A percentile compares a stretch with the other conserved stretches of the same genome.
phyloP scores from a whole-genome alignment of 768 basidiomycete species.

The Amanita polypyramis region DNA sequence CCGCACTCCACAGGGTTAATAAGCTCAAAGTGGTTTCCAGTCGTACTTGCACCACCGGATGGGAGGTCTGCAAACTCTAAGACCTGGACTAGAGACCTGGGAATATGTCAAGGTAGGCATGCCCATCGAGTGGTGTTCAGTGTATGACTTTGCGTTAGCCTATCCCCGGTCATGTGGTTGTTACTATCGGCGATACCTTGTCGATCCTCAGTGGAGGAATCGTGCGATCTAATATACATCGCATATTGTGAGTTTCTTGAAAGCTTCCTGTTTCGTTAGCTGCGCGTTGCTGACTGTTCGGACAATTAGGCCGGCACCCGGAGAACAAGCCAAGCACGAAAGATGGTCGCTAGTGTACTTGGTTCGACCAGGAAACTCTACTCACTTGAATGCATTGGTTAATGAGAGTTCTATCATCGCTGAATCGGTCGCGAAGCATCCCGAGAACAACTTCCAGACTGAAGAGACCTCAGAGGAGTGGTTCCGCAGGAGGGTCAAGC shows the following conservation, averaged over 20 bases:
- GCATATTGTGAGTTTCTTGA: constrained; percentile 24
- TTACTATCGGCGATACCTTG: constrained; percentile 55
- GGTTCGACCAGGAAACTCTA: constrained; percentile 40
- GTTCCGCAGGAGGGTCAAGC: background rate
- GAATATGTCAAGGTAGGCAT: constrained; percentile 51
- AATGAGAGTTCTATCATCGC: constrained; percentile 35
- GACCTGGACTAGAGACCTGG: constrained; percentile 52
- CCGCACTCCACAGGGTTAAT: constrained; percentile 11
- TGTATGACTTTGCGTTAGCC: constrained; percentile 21
- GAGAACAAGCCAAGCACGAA: constrained; percentile 32
- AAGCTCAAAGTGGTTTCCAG: constrained; percentile 29
- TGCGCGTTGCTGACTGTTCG: background rate
- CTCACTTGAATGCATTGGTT: constrained; percentile 32
- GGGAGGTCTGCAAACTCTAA: constrained; percentile 61
- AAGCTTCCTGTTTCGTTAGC: background rate
- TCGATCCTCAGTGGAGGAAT: constrained; percentile 54
- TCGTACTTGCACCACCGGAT: constrained; percentile 62
- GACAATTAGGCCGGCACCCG: constrained; percentile 34
- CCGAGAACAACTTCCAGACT: background rate
- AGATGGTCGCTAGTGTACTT: constrained; percentile 58
- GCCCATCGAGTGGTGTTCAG: background rate
- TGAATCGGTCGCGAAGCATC: constrained; percentile 22
- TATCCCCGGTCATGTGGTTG: constrained; percentile 44
- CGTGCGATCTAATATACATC: constrained; percentile 52
- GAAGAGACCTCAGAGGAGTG: background rate